Percentiles rank a stretch among this genome's conserved stretches.
Evolutionary conservation across 805 yeast species (phyloP).

Genomic region (Jamesozyma rosinii): DNA sequence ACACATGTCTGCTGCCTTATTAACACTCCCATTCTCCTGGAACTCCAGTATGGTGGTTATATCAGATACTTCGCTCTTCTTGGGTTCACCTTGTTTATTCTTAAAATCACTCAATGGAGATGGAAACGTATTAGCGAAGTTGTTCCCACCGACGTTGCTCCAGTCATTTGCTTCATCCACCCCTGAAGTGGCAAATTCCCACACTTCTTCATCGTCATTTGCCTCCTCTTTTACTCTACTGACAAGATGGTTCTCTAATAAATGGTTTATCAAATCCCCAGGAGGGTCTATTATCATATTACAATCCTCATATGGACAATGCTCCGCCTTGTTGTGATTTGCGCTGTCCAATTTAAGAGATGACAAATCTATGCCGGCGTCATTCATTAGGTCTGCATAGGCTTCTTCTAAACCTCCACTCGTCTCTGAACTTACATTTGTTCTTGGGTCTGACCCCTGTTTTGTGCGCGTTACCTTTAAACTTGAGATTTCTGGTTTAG

Average conservation of each 20-base stretch:
- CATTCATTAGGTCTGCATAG: neutral
- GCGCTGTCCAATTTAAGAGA: neutral
- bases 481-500: neutral
- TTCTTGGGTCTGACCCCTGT: neutral
- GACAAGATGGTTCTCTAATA: conserved; percentile 12
- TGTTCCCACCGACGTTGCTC: neutral
- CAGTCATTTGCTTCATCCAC: neutral
- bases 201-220: conserved; percentile 1
- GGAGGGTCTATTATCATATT: conserved; percentile 2
- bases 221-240: conserved; percentile 8
- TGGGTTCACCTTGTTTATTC: too few species aligned
- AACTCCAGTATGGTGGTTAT: neutral
- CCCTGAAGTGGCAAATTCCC: conserved; percentile 1
- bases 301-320: conserved; percentile 16
- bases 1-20: too few species aligned
- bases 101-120: conserved; percentile 2
- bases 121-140: conserved; percentile 1
- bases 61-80: neutral
- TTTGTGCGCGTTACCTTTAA: neutral
- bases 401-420: neutral
- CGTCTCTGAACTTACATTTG: neutral
- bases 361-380: neutral
- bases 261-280: conserved; percentile 14
- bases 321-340: neutral
- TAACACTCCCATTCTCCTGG: neutral